Conservation (phyloP, 2,329 filamentous ascomycete genomes). For the Akanthomyces lecanii region DNA sequence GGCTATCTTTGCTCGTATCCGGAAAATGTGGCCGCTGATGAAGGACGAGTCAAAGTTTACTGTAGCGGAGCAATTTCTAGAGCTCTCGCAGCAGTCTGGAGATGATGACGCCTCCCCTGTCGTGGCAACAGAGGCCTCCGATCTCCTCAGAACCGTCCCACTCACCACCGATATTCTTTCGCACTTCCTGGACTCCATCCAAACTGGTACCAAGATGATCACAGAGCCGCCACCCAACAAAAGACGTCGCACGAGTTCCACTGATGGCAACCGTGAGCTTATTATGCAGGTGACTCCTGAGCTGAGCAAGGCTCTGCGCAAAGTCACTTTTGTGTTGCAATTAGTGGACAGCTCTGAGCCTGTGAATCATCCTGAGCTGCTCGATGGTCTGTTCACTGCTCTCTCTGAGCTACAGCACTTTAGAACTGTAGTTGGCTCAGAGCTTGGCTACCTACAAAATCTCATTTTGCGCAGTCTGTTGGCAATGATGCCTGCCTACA, state of each 20-base stretch:
- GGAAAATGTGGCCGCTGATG: slow-evolving; percentile 67
- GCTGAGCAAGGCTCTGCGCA: slow-evolving; percentile 63
- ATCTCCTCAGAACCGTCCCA: slow-evolving; percentile 68
- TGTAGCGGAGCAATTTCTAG: slow-evolving; percentile 59
- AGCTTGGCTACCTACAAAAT: slow-evolving; percentile 85
- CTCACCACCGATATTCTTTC: slow-evolving; percentile 69
- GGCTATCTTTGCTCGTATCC: slow-evolving; percentile 65
- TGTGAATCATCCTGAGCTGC: slow-evolving; percentile 68
- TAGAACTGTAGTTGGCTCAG: slow-evolving; percentile 74
- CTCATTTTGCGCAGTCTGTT: slow-evolving; percentile 77
- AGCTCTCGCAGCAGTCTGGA: slow-evolving; percentile 48
- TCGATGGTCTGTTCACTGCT: slow-evolving; percentile 75
- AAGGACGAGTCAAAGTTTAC: slow-evolving; percentile 58
- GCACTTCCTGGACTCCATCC: slow-evolving; percentile 68
- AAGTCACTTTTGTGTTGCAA: slow-evolving; percentile 83
- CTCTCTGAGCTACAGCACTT: slow-evolving; percentile 86
- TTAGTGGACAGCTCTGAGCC: slow-evolving; percentile 78
- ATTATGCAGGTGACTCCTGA: slow-evolving; percentile 60
- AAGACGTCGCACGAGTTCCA: slow-evolving; percentile 72
- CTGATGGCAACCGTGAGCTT: slow-evolving; percentile 58
- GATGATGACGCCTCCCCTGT: slow-evolving; percentile 32
- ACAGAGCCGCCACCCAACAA: slow-evolving; percentile 71
- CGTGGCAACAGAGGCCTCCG: slow-evolving; percentile 58
- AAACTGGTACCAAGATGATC: slow-evolving; percentile 67
- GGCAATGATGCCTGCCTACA: slow-evolving; percentile 76